Evolutionary conservation across 2,329 filamentous ascomycete species (phyloP).

Genomic region (Paecilomyces sp.): DNA sequence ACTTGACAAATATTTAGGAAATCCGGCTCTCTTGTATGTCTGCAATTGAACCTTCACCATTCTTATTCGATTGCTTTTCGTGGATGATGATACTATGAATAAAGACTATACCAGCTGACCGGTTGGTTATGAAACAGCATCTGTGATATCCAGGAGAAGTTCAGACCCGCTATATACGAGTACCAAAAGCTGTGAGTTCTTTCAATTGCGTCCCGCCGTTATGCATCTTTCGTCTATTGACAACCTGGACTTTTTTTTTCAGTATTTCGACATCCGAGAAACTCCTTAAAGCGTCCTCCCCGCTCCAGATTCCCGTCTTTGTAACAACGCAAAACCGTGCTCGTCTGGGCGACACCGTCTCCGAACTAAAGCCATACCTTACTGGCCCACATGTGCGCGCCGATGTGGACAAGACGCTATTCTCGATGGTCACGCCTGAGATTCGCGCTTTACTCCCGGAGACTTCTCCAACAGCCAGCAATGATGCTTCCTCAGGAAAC

Average conservation of each 20-base stretch:
- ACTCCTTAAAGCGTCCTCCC: conserved; percentile 52
- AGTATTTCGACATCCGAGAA: conserved; percentile 63
- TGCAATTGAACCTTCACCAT: neutral
- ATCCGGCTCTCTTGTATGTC: conserved; percentile 41
- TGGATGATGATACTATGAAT: neutral
- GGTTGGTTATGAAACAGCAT: conserved; percentile 51
- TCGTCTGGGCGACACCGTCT: conserved; percentile 72
- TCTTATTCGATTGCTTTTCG: neutral
- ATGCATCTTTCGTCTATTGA: neutral
- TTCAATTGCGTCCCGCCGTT: neutral
- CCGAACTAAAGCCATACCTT: conserved; percentile 57
- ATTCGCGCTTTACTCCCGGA: conserved; percentile 40
- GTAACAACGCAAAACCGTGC: conserved; percentile 77
- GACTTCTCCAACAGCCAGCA: conserved; percentile 16
- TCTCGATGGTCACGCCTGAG: conserved; percentile 77
- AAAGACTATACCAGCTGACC: neutral
- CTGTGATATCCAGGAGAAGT: conserved; percentile 93
- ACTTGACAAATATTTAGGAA: conserved; percentile 22
- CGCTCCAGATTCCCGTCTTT: conserved; percentile 63
- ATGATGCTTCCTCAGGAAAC: neutral
- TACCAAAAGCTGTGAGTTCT: conserved; percentile 67
- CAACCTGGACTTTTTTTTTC: conserved; percentile 1
- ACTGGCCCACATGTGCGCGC: conserved; percentile 40
- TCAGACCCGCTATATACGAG: conserved; percentile 73
- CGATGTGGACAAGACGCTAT: conserved; percentile 76